Conservation (phyloP, 192 early-diverging fungal species). For the Helicostylum pulchrum region DNA sequence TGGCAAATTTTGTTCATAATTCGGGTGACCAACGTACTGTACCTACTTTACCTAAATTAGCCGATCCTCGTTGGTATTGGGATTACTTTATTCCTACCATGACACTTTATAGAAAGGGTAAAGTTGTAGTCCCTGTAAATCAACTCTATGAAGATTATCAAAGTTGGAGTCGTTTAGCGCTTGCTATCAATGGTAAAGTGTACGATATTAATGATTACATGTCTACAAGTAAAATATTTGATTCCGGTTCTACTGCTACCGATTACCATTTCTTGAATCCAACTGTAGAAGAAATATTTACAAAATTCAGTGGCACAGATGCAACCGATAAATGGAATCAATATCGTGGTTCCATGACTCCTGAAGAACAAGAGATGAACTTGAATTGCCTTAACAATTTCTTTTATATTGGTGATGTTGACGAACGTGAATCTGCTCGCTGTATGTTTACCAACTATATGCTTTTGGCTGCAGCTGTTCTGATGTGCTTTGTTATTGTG, state of each 20-base stretch:
- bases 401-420: conserved; percentile 68
- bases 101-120: conserved; percentile 55
- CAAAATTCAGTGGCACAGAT: conserved; percentile 47
- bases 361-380: conserved; percentile 33
- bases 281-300: conserved; percentile 43
- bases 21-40: conserved; percentile 28
- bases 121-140: conserved; percentile 69
- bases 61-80: conserved; percentile 33
- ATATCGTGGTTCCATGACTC: conserved; percentile 21
- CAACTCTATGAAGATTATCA: conserved; percentile 41
- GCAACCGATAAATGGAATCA: conserved; percentile 47
- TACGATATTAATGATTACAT: conserved; percentile 71
- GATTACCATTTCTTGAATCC: conserved; percentile 46
- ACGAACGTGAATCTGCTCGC: conserved; percentile 55
- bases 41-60: conserved; percentile 29
- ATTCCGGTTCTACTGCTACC: conserved; percentile 19
- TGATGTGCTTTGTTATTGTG: conserved; percentile 77
- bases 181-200: conserved; percentile 58
- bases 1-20: conserved; percentile 24
- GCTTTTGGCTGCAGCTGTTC: conserved; percentile 53
- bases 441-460: conserved; percentile 68
- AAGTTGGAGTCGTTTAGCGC: conserved; percentile 51
- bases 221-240: conserved; percentile 40
- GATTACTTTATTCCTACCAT: conserved; percentile 46
- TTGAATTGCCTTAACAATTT: conserved; percentile 60